These are phyloP conservation scores for Lanzia echinophila DNA, from an alignment of 2,329 filamentous ascomycete species.

Conservation along the genomic window DNA sequence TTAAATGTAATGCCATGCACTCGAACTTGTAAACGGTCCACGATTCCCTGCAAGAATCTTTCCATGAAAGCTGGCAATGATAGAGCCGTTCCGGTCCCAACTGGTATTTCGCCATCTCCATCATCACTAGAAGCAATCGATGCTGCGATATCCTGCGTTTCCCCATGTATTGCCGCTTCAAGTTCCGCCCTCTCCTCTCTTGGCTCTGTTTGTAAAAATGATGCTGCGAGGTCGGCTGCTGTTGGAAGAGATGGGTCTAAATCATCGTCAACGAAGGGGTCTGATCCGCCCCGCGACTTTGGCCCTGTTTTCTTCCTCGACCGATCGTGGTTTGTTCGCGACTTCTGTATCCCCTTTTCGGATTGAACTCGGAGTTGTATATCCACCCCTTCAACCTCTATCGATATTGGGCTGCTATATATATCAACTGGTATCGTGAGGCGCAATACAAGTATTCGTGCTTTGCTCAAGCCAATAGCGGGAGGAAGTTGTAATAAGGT, in stretches of 20 bases:
- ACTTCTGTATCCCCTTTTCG: conserved; percentile 17
- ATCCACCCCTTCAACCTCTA: conserved; percentile 77
- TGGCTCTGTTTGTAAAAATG: conserved; percentile 69
- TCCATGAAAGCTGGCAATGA: conserved; percentile 65
- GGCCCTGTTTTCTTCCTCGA: conserved; percentile 25
- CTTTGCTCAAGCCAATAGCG: conserved; percentile 63
- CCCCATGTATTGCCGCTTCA: conserved; percentile 59
- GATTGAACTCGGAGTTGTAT: conserved; percentile 53
- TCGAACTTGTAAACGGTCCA: conserved; percentile 62
- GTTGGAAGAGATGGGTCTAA: conserved; percentile 50
- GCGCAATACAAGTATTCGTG: conserved; percentile 68
- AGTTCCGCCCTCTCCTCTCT: conserved; percentile 58
- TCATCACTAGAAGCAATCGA: conserved; percentile 56
- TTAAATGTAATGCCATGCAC: conserved; percentile 61
- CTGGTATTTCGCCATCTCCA: conserved; percentile 46
- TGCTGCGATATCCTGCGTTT: conserved; percentile 55
- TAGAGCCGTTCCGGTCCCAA: conserved; percentile 65
- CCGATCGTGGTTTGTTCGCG: conserved; percentile 30
- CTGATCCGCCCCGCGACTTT: conserved; percentile 4
- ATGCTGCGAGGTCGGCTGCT: conserved; percentile 66
- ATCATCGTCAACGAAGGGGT: conserved; percentile 13
- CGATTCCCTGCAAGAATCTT: conserved; percentile 65
- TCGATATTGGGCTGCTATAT: conserved; percentile 73
- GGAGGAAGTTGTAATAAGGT: conserved; percentile 67
- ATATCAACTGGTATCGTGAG: conserved; percentile 84